Base-by-base conservation (phyloP, 148 eudicot genomes). In the Dysphania ambrosioides region DNA sequence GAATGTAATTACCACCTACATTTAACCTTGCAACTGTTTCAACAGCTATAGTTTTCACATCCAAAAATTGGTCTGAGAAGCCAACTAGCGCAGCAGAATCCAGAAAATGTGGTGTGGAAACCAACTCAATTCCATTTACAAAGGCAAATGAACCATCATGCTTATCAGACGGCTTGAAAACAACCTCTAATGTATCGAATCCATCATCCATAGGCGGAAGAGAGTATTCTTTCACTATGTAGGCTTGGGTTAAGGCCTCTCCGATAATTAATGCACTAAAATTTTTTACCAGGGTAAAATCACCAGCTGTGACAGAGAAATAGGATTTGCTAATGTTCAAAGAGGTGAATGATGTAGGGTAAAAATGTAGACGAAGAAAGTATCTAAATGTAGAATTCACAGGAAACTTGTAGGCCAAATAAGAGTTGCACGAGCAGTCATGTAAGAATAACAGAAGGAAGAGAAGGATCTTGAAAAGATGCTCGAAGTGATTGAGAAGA, bases 91-190 rank as follows among this genome's bases (percentile, higher is more conserved):
- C 8, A 0, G 89, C 84, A 2, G 75, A 62, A n/a, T 74, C 81
- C 9, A 89, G 86, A 1, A 94, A 2, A 4, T 81, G 82, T 3
- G 96, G 89, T 3, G 75, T 66, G 4, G 88, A 74, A 59, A 94
- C 77, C 38, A 94, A 66, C 76, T 94, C 98, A 10, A 94, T 90
- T 0, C 96, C 98, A 59, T 91, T 94, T 13, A 94, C 70, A 66
- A 91, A 94, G 0, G 89, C 90, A 38, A 91, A 85, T 0, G 93
- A 82, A 1, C 77, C 79, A 5, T 55, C 68, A 9, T 77, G 27
- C 72, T 86, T 79, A 19, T 83, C 85, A 0, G 87, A 88, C 2
- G 96, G 88, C 72, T 73, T 85, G 77, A 94, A 85, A 2, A 81
- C 77, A 41, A 94, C 23, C 9, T 73, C 83, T 61, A 94, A 76